Percentiles rank a stretch among this genome's conserved stretches.
Evolutionary conservation across 352 stramenopile genomes (phyloP).

Genomic region (Phytophthora pseudosyringae): DNA sequence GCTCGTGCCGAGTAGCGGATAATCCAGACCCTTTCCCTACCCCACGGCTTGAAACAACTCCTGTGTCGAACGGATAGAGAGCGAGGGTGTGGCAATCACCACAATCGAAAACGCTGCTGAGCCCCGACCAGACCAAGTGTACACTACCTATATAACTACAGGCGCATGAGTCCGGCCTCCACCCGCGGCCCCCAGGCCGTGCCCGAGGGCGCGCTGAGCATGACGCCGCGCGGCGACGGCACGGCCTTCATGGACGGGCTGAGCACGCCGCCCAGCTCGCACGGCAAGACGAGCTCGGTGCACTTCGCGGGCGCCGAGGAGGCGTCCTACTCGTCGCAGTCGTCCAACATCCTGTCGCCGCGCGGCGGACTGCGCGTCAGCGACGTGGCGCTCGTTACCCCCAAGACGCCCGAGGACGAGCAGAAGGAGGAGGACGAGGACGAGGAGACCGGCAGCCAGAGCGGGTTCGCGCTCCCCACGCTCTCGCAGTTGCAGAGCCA

Average conservation of each 20-base stretch:
- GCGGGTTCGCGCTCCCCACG: constrained; percentile 35
- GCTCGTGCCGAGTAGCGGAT: neutral
- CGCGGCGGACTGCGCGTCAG: constrained; percentile 7
- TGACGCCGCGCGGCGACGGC: constrained; percentile 26
- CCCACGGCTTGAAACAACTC: neutral
- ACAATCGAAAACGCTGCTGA: constrained; percentile 23
- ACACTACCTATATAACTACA: neutral
- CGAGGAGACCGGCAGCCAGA: constrained; percentile 8
- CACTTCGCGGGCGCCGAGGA: constrained; percentile 26
- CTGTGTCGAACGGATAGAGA: constrained; percentile 25
- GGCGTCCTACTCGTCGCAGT: constrained; percentile 33
- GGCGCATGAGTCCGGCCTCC: constrained; percentile 22
- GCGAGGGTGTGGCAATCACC: constrained; percentile 5
- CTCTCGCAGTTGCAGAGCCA: constrained; percentile 23
- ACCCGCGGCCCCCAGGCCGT: constrained; percentile 14
- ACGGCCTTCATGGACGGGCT: constrained; percentile 31
- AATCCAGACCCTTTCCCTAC: constrained; percentile 12
- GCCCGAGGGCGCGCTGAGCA: constrained; percentile 21
- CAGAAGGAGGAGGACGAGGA: constrained; percentile 10
- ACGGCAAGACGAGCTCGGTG: constrained; percentile 30
- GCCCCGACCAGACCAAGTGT: neutral
- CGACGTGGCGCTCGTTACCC: constrained; percentile 35
- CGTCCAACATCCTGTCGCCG: constrained; percentile 39
- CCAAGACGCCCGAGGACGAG: constrained; percentile 37
- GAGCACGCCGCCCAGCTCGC: constrained; percentile 37